Percentiles rank a stretch among this genome's conserved stretches.
phyloP scores from a whole-genome alignment of 2,329 filamentous ascomycete genomes.

The Ophiostoma pallidulum region DNA sequence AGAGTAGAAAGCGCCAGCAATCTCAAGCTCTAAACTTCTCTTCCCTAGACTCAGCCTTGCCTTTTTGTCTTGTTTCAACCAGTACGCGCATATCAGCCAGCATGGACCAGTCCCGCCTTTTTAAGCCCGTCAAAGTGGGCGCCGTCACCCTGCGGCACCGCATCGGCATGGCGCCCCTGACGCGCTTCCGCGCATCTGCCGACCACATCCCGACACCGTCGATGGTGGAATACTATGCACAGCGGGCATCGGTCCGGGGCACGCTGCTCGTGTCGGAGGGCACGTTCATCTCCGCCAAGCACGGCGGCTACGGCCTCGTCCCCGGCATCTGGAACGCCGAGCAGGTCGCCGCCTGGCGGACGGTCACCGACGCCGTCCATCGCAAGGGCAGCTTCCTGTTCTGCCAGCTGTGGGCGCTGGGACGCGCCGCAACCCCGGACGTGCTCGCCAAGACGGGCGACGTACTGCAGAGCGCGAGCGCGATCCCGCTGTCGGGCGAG shows the following conservation, averaged over 20 bases:
- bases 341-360: constrained; percentile 50
- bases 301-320: constrained; percentile 30
- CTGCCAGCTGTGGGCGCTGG: constrained; percentile 9
- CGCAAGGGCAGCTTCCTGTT: constrained; percentile 6
- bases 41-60: too few species aligned
- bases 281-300: constrained; percentile 32
- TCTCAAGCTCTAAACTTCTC: too few species aligned
- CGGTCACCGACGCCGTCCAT: constrained; percentile 52
- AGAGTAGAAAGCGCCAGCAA: too few species aligned
- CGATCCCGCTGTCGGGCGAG: not conserved
- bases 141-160: constrained; percentile 38
- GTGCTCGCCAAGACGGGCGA: not conserved
- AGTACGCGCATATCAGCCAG: too few species aligned
- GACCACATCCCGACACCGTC: constrained; percentile 17
- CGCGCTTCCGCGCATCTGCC: constrained; percentile 38
- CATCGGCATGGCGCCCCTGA: constrained; percentile 42
- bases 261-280: constrained; percentile 34
- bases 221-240: constrained; percentile 34
- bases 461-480: constrained; percentile 1
- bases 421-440: constrained; percentile 2
- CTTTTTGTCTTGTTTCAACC: too few species aligned
- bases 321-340: constrained; percentile 48
- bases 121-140: constrained; percentile 32
- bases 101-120: constrained; percentile 11
- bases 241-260: constrained; percentile 32